phyloP scores from a whole-genome alignment of 768 basidiomycete genomes.

The Naematelia aurantialba region DNA sequence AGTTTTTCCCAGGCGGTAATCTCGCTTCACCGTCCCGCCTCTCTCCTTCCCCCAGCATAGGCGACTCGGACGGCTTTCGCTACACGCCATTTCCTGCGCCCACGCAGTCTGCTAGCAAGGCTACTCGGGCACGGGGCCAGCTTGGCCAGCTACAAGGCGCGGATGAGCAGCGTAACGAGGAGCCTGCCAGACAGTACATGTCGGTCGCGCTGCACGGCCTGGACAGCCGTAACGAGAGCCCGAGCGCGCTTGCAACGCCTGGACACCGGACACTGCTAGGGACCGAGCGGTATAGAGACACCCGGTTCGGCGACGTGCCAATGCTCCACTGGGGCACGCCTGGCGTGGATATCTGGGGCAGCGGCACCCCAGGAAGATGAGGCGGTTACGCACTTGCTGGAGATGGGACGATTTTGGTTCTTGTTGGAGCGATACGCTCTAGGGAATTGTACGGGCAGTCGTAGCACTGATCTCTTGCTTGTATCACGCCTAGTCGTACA shows the following conservation, averaged over 20 bases:
- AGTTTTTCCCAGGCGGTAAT: not conserved
- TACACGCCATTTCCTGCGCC: constrained; percentile 10
- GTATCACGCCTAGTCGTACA: too few species aligned
- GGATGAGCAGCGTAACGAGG: not conserved
- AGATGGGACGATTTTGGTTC: not conserved
- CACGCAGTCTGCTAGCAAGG: not conserved
- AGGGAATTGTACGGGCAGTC: too few species aligned
- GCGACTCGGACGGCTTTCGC: constrained; percentile 9
- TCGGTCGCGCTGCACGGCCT: constrained; percentile 31
- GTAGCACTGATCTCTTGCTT: too few species aligned
- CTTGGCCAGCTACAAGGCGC: not conserved
- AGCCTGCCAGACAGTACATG: constrained; percentile 29
- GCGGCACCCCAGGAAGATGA: constrained; percentile 1
- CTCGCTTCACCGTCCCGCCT: constrained; percentile 12
- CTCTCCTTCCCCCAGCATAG: constrained; percentile 29
- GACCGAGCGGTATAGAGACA: constrained; percentile 40
- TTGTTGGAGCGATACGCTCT: too few species aligned
- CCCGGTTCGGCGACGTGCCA: constrained; percentile 39
- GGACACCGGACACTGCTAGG: constrained; percentile 40
- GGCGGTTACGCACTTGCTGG: not conserved
- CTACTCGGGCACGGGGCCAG: not conserved
- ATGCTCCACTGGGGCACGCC: constrained; percentile 26
- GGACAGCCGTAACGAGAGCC: constrained; percentile 1
- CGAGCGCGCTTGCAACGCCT: constrained; percentile 24
- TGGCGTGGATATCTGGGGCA: constrained; percentile 8